Evolutionary conservation across 2,329 filamentous ascomycete species (phyloP).

Genomic region (Chrysosphaeria jannelii): DNA sequence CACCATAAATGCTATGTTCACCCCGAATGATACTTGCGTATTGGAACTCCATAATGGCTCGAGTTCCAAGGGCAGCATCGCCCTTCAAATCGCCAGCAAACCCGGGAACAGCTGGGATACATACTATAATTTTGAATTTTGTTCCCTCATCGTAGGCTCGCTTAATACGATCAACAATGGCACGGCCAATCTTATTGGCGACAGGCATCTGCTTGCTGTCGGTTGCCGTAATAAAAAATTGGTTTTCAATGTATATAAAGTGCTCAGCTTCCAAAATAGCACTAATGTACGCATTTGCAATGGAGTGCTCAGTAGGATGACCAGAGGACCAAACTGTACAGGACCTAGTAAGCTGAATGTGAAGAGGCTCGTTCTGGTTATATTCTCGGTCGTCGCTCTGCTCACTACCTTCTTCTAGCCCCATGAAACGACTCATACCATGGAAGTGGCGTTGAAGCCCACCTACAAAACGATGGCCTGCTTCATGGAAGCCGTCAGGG

Average conservation of each 20-base stretch:
- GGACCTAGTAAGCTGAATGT: conserved; percentile 21
- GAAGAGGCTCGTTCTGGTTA: conserved; percentile 7
- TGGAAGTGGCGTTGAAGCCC: conserved; percentile 9
- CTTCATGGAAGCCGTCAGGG: conserved; percentile 5
- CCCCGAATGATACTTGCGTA: conserved; percentile 54
- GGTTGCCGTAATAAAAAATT: conserved; percentile 73
- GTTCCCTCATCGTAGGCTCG: conserved; percentile 34
- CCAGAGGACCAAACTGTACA: conserved; percentile 21
- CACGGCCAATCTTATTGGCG: conserved; percentile 46
- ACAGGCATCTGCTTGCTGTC: conserved; percentile 38
- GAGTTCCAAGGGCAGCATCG: conserved; percentile 42
- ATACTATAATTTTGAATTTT: conserved; percentile 42
- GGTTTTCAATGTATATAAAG: conserved; percentile 58
- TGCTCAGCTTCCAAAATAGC: conserved; percentile 37
- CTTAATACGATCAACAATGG: conserved; percentile 49
- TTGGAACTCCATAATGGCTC: conserved; percentile 73
- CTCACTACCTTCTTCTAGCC: conserved; percentile 7
- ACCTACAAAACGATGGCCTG: conserved; percentile 7
- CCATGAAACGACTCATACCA: conserved; percentile 11
- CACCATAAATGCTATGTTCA: conserved; percentile 49
- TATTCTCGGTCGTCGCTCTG: conserved; percentile 6
- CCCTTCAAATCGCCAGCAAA: conserved; percentile 55
- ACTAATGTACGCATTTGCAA: conserved; percentile 57
- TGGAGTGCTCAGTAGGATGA: conserved; percentile 35
- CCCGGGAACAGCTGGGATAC: conserved; percentile 54